Evolutionary conservation across 495 filamentous ascomycete genomes (phyloP).

Genomic region (Aspergillus nidulans): DNA sequence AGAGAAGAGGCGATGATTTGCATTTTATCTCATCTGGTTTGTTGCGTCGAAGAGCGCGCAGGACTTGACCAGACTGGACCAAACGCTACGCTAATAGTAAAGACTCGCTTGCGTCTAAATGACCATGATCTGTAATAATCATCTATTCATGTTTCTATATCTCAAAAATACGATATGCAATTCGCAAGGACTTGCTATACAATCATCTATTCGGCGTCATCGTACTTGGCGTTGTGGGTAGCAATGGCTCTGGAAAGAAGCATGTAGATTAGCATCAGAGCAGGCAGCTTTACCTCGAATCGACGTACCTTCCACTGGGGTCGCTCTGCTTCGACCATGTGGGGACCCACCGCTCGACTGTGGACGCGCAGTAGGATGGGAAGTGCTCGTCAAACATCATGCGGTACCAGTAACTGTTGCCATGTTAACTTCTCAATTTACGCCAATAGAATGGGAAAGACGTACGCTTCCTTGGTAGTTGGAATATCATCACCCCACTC

Average conservation of each 20-base stretch:
- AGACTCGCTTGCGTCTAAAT: slow-evolving; percentile 17
- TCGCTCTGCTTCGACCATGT: slow-evolving; percentile 96
- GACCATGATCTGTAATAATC: slow-evolving; percentile 16
- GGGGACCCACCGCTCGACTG: slow-evolving; percentile 96
- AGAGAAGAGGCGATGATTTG: too few relatives aligned
- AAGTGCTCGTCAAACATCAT: slow-evolving; percentile 98
- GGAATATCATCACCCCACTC: slow-evolving; percentile 92
- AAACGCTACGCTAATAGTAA: slow-evolving; percentile 6
- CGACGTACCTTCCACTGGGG: slow-evolving; percentile 82
- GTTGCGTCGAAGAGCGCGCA: slow-evolving; percentile 3
- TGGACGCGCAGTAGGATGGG: slow-evolving; percentile 82
- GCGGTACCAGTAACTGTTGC: slow-evolving; percentile 86
- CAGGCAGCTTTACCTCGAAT: neutral
- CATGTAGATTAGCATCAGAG: slow-evolving; percentile 9
- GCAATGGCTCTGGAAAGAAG: slow-evolving; percentile 55
- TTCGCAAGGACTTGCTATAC: slow-evolving; percentile 9
- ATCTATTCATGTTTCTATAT: slow-evolving; percentile 26
- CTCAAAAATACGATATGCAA: slow-evolving; percentile 14
- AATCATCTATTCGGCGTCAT: slow-evolving; percentile 33
- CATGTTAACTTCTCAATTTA: slow-evolving; percentile 19
- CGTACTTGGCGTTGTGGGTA: slow-evolving; percentile 66
- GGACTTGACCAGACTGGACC: slow-evolving; percentile 1
- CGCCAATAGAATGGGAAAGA: slow-evolving; percentile 16
- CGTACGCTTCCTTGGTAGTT: slow-evolving; percentile 92
- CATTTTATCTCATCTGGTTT: too few relatives aligned